Conservation (phyloP, 1,284 basidiomycete genomes). For the Tilletia setariae region DNA sequence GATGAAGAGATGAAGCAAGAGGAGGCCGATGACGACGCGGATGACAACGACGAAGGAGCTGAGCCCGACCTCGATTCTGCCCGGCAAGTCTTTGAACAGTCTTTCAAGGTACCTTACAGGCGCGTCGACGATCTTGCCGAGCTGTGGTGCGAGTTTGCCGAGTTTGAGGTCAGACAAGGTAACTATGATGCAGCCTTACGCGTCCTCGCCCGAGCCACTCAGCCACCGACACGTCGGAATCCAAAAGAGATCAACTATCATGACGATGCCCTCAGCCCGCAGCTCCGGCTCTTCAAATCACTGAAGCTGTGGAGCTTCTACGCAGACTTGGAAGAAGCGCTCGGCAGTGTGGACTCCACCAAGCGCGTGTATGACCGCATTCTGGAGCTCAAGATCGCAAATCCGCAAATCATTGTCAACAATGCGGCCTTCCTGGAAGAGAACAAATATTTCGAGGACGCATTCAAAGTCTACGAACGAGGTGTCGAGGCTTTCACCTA, state of each 20-base stretch:
- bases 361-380: constrained; percentile 96
- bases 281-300: constrained; percentile 91
- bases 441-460: constrained; percentile 96
- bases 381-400: constrained; percentile 94
- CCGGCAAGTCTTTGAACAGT: constrained; percentile 87
- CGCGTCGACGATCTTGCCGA: constrained; percentile 97
- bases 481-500: constrained; percentile 97
- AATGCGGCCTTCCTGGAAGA: constrained; percentile 96
- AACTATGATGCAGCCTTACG: constrained; percentile 93
- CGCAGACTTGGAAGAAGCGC: constrained; percentile 92
- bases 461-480: constrained; percentile 97
- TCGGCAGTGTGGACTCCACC: constrained; percentile 85
- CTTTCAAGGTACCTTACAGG: constrained; percentile 84
- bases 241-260: constrained; percentile 89
- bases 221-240: constrained; percentile 67
- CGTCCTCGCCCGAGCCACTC: constrained; percentile 89
- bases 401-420: constrained; percentile 88
- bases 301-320: constrained; percentile 99
- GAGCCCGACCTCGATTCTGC: constrained; percentile 80
- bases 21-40: constrained; percentile 58
- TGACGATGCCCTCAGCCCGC: constrained; percentile 85
- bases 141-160: constrained; percentile 98
- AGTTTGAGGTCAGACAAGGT: constrained; percentile 93
- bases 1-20: constrained; percentile 55
- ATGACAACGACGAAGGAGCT: constrained; percentile 57